Evolutionary conservation across 2,329 filamentous ascomycete genomes (phyloP), one percentile per base, ranked within the genome.

Genomic region (Botrytis fabae): DNA sequence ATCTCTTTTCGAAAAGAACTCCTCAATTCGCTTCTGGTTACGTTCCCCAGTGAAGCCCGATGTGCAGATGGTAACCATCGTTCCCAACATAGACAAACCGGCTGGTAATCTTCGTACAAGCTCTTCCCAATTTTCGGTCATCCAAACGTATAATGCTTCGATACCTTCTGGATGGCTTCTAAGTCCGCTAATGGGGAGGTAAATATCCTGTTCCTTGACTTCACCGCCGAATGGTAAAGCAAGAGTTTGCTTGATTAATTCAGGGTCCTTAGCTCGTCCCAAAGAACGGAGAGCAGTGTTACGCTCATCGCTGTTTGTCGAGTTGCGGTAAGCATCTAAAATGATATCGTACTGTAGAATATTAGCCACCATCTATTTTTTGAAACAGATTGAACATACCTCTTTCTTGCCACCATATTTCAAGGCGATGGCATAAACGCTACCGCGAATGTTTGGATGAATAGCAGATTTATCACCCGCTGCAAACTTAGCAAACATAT

Each of bases 121-220:
- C 48, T 89, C 87, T n/a, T 93, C 92, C 94, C 95, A 98, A 84
- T 97, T 96, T 77, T 90, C 86, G 81, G 91, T 92, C 85, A 97
- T 86, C 93, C 93, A 98, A 28, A 82, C 83, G 87, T 92, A 98
- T 73, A 97, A 87, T 12, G 92, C 92, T 73, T 92, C 85, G 72
- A 97, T 92, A 77, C 95, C 95, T 61, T 90, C 89, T 12, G 90
- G 85, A 80, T 97, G 93, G 70, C 88, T 89, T 73, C 95, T 90
- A 42, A 98, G 88, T 12, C 93, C 93, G 48, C 90, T 89, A 57
- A 96, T 88, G 1, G 95, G 95, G 81, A 97, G 90, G 84, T 97
- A 98, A 76, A 98, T 91, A 82, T 98, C 95, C 82, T 98, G 95
- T 76, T 93, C 94, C 86, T 97, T 97, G 83, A 98, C 92, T 77